These are phyloP conservation scores for Musa itinerans DNA, from an alignment of 176 grass and related monocot species.

Conservation along the genomic window DNA sequence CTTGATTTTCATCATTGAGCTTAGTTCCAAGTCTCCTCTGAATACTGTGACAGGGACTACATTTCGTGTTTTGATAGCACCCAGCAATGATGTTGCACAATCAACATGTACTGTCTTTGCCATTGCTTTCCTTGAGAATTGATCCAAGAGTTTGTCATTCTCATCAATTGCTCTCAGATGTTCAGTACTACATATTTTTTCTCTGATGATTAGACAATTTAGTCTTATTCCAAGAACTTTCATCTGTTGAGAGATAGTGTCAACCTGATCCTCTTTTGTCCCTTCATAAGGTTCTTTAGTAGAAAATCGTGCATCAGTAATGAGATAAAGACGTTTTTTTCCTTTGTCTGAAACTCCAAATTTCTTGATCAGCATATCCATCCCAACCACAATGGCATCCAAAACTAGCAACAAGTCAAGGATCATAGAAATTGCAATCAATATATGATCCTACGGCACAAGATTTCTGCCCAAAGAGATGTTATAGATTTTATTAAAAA, in stretches of 20 bases:
- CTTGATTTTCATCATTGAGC: constrained; percentile 78
- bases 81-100: constrained; percentile 60
- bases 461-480: not conserved
- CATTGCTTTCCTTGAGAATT: constrained; percentile 52
- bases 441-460: not conserved
- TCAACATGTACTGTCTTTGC: constrained; percentile 62
- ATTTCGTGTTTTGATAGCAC: constrained; percentile 79
- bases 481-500: not conserved
- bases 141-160: constrained; percentile 63
- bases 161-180: constrained; percentile 46
- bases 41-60: constrained; percentile 82
- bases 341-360: constrained; percentile 47
- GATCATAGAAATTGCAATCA: constrained; percentile 9
- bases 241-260: constrained; percentile 71
- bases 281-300: constrained; percentile 76
- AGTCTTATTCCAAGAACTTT: constrained; percentile 66
- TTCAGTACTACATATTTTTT: constrained; percentile 24
- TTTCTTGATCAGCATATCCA: constrained; percentile 95
- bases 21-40: constrained; percentile 88
- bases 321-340: constrained; percentile 63
- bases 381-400: constrained; percentile 90
- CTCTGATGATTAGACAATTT: constrained; percentile 69
- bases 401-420: constrained; percentile 75
- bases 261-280: constrained; percentile 81
- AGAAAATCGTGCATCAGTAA: constrained; percentile 61